Base-by-base conservation (phyloP, 495 filamentous ascomycete genomes). In the Chaetomidium leptoderma region DNA sequence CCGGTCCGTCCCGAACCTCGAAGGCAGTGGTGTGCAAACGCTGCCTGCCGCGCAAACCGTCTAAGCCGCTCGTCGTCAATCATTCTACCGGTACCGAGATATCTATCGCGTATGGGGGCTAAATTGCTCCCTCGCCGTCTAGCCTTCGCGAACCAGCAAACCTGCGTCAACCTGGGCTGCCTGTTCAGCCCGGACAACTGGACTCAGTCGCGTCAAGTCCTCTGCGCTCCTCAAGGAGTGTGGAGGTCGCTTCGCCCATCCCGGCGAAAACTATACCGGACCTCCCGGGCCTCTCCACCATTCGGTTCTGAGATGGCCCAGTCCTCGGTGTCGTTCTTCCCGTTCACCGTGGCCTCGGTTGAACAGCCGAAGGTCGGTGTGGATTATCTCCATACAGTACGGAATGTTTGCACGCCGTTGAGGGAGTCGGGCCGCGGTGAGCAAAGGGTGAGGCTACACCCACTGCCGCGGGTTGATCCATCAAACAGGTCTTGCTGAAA, bases 381-480 rank as follows among this genome's bases (percentile, higher is more conserved):
- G 53, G 46, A 29, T 6, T 44, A 26, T 19, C 59, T 33, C 60
- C 60, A 42, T 54, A 62, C 54, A 62, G 55, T 62, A 61, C n/a
- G n/a, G n/a, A n/a, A n/a, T n/a, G n/a, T 61, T 39, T 23, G 27
- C 29, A 46, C 44, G 52, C 50, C 35, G 39, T 53, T 46, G 40
- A 43, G 7, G 17, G 51, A 45, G 33, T 49, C 43, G 45, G 45
- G 17, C 48, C 55, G 47, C 29, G 52, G 53, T 64, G 57, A 60
- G 49, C 48, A 40, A 40, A 44, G 39, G n/a, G 62, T 61, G 63
- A 67, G 60, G 68, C 66, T 72, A 70, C 65, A 57, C 47, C 65
- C 68, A 69, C 65, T 57, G 58, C 65, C 64, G 60, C 58, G 66
- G 67, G 67, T 70, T 65, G 63, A 63, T 61, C 63, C 64, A 71